phyloP scores from a whole-genome alignment of 257 asterid species.

The Ilex asprella region DNA sequence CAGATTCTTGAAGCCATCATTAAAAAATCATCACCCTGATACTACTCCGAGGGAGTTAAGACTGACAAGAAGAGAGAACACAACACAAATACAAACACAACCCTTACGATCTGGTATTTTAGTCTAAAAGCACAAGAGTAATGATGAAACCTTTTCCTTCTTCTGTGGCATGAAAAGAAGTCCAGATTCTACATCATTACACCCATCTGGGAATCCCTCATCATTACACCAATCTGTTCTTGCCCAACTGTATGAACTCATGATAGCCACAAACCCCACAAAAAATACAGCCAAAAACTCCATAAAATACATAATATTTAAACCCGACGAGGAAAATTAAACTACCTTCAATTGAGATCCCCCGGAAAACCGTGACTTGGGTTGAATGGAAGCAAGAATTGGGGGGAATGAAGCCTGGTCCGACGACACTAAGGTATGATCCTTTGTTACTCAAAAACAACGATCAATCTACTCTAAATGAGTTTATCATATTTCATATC shows the following conservation, averaged over 20 bases:
- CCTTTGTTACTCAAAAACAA: slow-evolving; percentile 5
- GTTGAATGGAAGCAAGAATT: slow-evolving; percentile 47
- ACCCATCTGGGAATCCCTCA: slow-evolving; percentile 47
- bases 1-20: slow-evolving; percentile 45
- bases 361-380: background rate
- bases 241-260: slow-evolving; percentile 28
- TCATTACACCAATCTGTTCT: slow-evolving; percentile 65
- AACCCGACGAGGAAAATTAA: background rate
- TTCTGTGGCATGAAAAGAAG: slow-evolving; percentile 17
- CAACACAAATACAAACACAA: slow-evolving; percentile 6
- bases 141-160: slow-evolving; percentile 36
- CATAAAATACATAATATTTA: slow-evolving; percentile 7
- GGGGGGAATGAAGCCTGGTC: slow-evolving; percentile 99
- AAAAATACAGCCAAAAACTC: background rate
- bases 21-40: slow-evolving; percentile 7
- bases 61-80: slow-evolving; percentile 39
- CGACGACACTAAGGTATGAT: slow-evolving; percentile 58
- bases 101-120: background rate
- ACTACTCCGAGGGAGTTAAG: background rate
- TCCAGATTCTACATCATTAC: slow-evolving; percentile 55
- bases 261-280: slow-evolving; percentile 3
- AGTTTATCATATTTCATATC: background rate
- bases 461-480: too few species aligned
- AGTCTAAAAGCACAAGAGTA: slow-evolving; percentile 7
- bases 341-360: background rate